Evolutionary conservation across 305 asterid genomes (phyloP).

Genomic region (Galium porrigens): DNA sequence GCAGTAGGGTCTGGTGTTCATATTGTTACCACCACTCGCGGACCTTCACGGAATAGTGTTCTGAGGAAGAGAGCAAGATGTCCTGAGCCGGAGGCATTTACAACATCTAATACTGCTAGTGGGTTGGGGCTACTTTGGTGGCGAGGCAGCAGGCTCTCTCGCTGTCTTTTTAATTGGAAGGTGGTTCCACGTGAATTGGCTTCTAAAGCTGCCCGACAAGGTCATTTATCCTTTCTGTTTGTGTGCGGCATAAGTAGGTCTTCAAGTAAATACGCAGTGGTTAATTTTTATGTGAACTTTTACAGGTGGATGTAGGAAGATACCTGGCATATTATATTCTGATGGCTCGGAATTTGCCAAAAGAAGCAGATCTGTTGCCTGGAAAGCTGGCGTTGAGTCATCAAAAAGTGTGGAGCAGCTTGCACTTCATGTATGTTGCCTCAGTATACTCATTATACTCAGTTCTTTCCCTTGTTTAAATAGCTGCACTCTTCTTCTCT

Average conservation of each 20-base stretch:
- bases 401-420: constrained; percentile 67
- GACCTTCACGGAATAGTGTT: constrained; percentile 40
- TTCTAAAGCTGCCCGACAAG: constrained; percentile 86
- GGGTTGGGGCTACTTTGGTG: constrained; percentile 82
- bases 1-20: constrained; percentile 72
- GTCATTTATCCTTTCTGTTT: constrained; percentile 30
- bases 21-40: constrained; percentile 36
- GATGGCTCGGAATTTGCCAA: constrained; percentile 66
- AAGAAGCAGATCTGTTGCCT: constrained; percentile 52
- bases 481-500: constrained; percentile 7
- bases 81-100: constrained; percentile 31
- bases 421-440: constrained; percentile 60
- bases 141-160: constrained; percentile 87
- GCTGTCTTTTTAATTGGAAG: constrained; percentile 66
- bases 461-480: background rate
- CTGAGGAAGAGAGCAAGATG: constrained; percentile 39
- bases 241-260: constrained; percentile 6
- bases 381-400: constrained; percentile 87
- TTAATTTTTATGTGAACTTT: constrained; percentile 1
- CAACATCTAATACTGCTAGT: constrained; percentile 45
- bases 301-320: constrained; percentile 75
- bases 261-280: background rate
- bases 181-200: constrained; percentile 64
- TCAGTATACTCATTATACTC: constrained; percentile 13
- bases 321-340: constrained; percentile 61